Evolutionary conservation across 2,329 filamentous ascomycete genomes (phyloP), one percentile per base, ranked within the genome.

Genomic region (Colletotrichum gloeosporioides): DNA sequence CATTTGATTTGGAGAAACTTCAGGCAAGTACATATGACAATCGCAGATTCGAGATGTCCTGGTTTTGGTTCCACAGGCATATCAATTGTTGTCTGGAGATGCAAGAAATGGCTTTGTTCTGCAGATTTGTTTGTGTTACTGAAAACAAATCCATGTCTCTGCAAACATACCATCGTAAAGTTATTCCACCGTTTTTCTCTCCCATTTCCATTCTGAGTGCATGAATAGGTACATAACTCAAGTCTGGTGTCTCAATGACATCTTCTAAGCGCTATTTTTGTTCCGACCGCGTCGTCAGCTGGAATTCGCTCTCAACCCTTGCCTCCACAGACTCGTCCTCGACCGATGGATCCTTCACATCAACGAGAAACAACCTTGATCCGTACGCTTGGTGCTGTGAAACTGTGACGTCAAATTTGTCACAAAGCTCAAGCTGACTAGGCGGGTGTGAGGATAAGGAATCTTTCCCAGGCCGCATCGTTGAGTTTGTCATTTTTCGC

Each of bases 121-220:
- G 44, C 44, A 53, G 44, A 12, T 53, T 53, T 22, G n/a, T 53
- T n/a, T 22, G n/a, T 53, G n/a, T 3, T 12, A 53, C n/a, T 22
- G 0, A n/a, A 53, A 22, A 53, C 44, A 18, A 18, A 39, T 16
- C 10, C 44, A 12, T 53, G 10, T 53, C 44, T 53, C n/a, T 53
- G 44, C 44, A 53, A 53, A 53, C 44, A 4, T 4, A 53, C n/a
- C 44, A 22, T 13, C 12, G 1, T 3, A 8, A 12, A 53, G 44
- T 22, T 6, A 1, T 0, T 0, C 39, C 39, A 49, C 9, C 39
- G 16, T 0, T n/a, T 6, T n/a, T 2, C 9, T n/a, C 39, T 49
- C 9, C 18, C 0, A 49, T 7, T 2, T 49, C 1, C 5, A 10
- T 4, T 49, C 18, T 49, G 18, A 49, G 5, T 49, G 39, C 16